Percentiles rank a stretch among this genome's conserved stretches.
These are phyloP conservation scores for Quercus tomentella DNA, from an alignment of 331 rosid genomes.

Conservation along the genomic window DNA sequence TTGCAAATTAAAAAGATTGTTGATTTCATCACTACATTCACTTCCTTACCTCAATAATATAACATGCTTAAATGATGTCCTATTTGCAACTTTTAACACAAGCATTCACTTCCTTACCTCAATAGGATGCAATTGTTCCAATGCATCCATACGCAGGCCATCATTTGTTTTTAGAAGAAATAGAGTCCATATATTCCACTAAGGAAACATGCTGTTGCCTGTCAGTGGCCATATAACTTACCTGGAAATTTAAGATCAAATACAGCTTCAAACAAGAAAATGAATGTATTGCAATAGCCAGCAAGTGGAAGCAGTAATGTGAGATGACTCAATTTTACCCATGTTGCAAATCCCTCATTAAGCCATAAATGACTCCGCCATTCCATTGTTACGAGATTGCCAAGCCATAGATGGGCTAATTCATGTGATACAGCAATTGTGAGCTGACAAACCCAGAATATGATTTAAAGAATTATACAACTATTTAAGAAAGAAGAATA, in stretches of 20 bases:
- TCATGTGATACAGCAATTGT: constrained; percentile 69
- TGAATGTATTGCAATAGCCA: neutral
- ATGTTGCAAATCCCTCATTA: too few species aligned
- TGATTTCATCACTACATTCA: neutral
- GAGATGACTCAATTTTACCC: too few species aligned
- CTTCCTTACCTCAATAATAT: neutral
- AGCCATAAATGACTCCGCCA: too few species aligned
- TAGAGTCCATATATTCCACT: constrained; percentile 75
- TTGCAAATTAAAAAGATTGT: neutral
- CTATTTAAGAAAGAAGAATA: neutral
- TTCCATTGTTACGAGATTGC: too few species aligned
- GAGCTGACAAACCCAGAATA: constrained; percentile 15
- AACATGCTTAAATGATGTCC: neutral
- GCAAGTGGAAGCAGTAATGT: neutral
- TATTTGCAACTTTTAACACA: neutral
- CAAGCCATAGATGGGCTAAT: constrained; percentile 73
- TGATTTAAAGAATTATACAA: neutral
- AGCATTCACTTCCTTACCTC: constrained; percentile 43
- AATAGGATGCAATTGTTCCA: constrained; percentile 71
- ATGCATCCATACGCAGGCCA: constrained; percentile 67
- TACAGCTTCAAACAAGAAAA: neutral
- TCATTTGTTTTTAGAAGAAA: constrained; percentile 45
- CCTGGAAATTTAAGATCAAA: neutral
- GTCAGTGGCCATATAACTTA: constrained; percentile 68
- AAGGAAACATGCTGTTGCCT: constrained; percentile 47